phyloP scores from a whole-genome alignment of 1,139 yeast genomes.

The Kurtzmaniella quercitrusa region DNA sequence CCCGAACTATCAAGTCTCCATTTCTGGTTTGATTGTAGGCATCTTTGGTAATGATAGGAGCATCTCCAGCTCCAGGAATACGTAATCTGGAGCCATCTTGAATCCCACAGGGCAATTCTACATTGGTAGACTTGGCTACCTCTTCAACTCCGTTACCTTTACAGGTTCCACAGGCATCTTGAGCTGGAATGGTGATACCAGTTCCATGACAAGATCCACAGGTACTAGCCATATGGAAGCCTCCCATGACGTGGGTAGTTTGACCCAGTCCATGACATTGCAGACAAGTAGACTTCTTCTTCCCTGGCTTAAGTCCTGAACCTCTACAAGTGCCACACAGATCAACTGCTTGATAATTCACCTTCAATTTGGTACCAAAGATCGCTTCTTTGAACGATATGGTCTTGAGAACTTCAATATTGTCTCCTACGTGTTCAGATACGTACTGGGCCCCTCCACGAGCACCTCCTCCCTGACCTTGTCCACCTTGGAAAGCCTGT shows the following conservation, averaged over 20 bases:
- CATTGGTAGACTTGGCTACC: conserved; percentile 60
- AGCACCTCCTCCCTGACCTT: conserved; percentile 30
- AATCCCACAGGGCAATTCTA: conserved; percentile 87
- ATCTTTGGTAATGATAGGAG: conserved; percentile 69
- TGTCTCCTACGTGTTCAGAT: conserved; percentile 84
- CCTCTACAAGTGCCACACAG: conserved; percentile 81
- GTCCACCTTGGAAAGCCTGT: conserved; percentile 60
- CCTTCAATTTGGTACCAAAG: conserved; percentile 65
- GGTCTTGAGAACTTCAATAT: conserved; percentile 73
- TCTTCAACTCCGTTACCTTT: conserved; percentile 87
- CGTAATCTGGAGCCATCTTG: conserved; percentile 83
- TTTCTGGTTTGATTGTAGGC: conserved; percentile 60
- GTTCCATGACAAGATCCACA: conserved; percentile 85
- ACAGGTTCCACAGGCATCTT: conserved; percentile 74
- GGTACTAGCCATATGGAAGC: conserved; percentile 95
- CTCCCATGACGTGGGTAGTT: conserved; percentile 81
- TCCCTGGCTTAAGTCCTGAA: conserved; percentile 76
- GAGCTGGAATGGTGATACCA: conserved; percentile 70
- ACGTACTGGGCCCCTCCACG: conserved; percentile 41
- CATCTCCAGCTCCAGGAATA: conserved; percentile 86
- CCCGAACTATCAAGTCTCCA: conserved; percentile 85
- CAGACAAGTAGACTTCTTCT: conserved; percentile 72
- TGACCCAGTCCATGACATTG: conserved; percentile 95
- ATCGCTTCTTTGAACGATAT: conserved; percentile 84
- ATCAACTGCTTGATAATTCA: conserved; percentile 72